phyloP scores from a whole-genome alignment of 2,329 filamentous ascomycete species.

The Huntiella moniliformis region DNA sequence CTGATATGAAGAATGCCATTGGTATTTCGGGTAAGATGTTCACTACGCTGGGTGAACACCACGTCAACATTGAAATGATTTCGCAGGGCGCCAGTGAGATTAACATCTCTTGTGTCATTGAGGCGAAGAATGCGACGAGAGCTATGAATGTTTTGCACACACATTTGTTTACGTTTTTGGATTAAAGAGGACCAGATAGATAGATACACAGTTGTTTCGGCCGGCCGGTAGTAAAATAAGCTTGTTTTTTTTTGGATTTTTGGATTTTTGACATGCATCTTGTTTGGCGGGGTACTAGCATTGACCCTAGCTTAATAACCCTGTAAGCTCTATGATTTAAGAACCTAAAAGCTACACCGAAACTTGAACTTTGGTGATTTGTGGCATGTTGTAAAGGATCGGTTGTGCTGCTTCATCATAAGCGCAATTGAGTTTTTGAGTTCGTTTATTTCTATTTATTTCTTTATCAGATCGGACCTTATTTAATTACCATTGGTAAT shows the following conservation, averaged over 20 bases:
- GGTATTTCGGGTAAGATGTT: conserved; percentile 93
- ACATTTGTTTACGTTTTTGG: conserved; percentile 87
- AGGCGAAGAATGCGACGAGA: conserved; percentile 72
- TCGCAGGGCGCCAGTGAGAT: conserved; percentile 97
- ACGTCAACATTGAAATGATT: conserved; percentile 98
- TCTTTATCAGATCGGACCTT: too few species aligned
- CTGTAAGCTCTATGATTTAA: too few species aligned
- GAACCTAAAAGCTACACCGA: too few species aligned
- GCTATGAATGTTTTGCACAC: conserved; percentile 95
- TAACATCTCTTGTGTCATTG: conserved; percentile 96
- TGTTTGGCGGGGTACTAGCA: too few species aligned
- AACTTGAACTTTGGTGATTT: too few species aligned
- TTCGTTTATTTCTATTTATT: too few species aligned
- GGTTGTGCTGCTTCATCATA: too few species aligned
- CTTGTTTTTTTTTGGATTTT: neutral
- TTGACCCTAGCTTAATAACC: too few species aligned
- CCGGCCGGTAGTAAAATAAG: neutral
- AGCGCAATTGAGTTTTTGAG: too few species aligned
- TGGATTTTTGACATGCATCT: neutral
- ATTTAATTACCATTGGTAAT: too few species aligned
- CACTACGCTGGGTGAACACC: conserved; percentile 76
- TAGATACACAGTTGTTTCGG: neutral
- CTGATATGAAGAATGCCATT: conserved; percentile 94
- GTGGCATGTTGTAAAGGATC: too few species aligned
- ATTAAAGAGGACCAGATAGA: conserved; percentile 25